Evolutionary conservation across 352 stramenopile species (phyloP), one percentile per base, ranked within the genome.

Genomic region (Pythium sukuiense): DNA sequence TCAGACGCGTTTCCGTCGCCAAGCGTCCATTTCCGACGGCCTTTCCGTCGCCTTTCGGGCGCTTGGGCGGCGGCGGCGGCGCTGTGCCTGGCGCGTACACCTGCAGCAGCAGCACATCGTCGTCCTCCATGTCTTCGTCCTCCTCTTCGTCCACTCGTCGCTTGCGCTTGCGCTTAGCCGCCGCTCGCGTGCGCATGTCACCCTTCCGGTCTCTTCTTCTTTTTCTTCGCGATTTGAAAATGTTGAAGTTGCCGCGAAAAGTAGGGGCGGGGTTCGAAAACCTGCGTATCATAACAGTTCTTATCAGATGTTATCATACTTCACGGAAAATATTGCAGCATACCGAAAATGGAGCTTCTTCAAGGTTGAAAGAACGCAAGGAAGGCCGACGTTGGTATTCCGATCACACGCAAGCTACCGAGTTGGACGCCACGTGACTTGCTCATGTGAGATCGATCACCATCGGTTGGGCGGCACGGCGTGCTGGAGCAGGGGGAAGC

Each of bases 241-340:
- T 39, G 48, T 55, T 55, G 48, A 55, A 55, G 48, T 55, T 55
- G 48, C 48, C 48, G 26, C 27, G 7, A 52, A 29, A 53, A 32
- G 6, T 26, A 4, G 46, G n/a, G 46, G 46, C 46, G 48, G 11
- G 48, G 48, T 55, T 55, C 16, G 48, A 55, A 55, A 55, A 55
- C 11, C 48, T 4, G 5, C 9, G 26, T 35, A 18, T 37, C 24
- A n/a, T 14, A 55, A 37, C 48, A 35, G 48, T 37, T 55, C 12
- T 30, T 55, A 55, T 33, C 48, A n/a, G 9, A 33, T 3, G 8
- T 24, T 37, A 24, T 9, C 11, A 18, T 12, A 32, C 26, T 32
- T 32, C 11, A 37, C 20, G 27, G 26, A 55, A 24, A 11, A 18
- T 55, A 55, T 55, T 12, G 0, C 14, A 52, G 3, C 20, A 52